Evolutionary conservation across 805 yeast genomes (phyloP), one percentile per base, ranked within the genome.

Genomic region (Torulaspora franciscae): DNA sequence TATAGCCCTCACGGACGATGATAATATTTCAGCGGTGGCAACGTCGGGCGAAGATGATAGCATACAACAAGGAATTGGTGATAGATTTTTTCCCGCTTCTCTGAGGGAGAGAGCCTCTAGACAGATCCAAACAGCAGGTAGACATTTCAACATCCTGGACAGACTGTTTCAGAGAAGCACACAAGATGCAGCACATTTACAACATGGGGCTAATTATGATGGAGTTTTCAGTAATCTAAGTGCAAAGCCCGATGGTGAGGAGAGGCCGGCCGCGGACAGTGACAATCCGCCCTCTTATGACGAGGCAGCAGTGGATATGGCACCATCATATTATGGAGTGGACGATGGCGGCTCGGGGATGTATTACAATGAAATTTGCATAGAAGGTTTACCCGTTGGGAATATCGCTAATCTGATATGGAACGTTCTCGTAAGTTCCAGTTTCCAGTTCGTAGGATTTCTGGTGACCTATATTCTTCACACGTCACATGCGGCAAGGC

Each of bases 301-400:
- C 45, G 98, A 90, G 61, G 98, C 96, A 0, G 87, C 96, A 0
- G 84, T 88, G 3, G 99, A 93, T 62, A 78, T 93, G 11, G 80
- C 95, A 0, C 99, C 99, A 0, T 95, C 96, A 32, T 93, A 93
- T 66, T 93, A 97, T 95, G 99, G 93, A 33, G 74, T 89, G 60
- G 77, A 87, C 4, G 85, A 95, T 4, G 88, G 83, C 7, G 70
- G 71, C 64, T 73, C 71, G 28, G 65, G 59, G 24, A 46, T 65
- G 52, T 82, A 78, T 56, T 81, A 78, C 45, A 97, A 93, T 60
- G 98, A 91, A 64, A 82, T 93, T 14, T 87, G 87, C 65, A 88
- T 93, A 26, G 96, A 91, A 54, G 98, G 97, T 0, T 71, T 93
- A 53, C 98, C 99, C 0, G 98, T 91, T 25, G 99, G 99, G 2